Evolutionary conservation across 1,284 basidiomycete genomes (phyloP).

Genomic region (Trametes pubescens): DNA sequence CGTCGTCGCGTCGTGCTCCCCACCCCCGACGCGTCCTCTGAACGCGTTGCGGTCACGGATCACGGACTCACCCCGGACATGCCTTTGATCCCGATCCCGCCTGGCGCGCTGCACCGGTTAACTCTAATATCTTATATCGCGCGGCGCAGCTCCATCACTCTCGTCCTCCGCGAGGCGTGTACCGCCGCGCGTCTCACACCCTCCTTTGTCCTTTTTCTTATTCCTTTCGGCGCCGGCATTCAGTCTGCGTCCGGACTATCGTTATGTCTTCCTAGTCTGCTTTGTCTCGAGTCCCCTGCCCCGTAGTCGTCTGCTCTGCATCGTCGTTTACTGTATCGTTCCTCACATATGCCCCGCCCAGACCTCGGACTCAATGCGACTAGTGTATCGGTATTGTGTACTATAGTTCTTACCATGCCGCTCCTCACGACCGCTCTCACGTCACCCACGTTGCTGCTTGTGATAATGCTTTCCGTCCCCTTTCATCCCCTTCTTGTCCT

Average conservation of each 20-base stretch:
- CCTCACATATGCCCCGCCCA: not conserved
- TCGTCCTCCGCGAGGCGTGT: conserved; percentile 4
- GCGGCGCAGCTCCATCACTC: conserved; percentile 3
- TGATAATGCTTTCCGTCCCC: conserved; percentile 1
- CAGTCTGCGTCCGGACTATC: conserved; percentile 18
- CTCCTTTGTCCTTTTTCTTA: conserved; percentile 9
- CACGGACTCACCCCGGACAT: not conserved
- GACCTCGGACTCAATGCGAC: not conserved
- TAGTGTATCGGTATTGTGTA: conserved; percentile 23
- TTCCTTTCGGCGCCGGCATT: conserved; percentile 1
- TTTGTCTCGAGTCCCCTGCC: not conserved
- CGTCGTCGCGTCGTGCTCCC: conserved; percentile 1
- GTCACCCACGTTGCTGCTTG: conserved; percentile 16
- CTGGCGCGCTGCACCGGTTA: conserved; percentile 27
- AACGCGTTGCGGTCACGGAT: conserved; percentile 15
- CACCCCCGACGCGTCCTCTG: not conserved
- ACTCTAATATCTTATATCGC: conserved; percentile 3
- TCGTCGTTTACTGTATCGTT: conserved; percentile 7
- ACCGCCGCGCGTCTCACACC: not conserved
- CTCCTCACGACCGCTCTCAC: conserved; percentile 27
- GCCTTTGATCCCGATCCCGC: conserved; percentile 1
- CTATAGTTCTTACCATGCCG: conserved; percentile 2
- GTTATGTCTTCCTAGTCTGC: conserved; percentile 15
- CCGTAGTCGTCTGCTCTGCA: not conserved
- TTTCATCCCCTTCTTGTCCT: not conserved